Conservation (phyloP, 768 basidiomycete species). For the Suillus placidus region DNA sequence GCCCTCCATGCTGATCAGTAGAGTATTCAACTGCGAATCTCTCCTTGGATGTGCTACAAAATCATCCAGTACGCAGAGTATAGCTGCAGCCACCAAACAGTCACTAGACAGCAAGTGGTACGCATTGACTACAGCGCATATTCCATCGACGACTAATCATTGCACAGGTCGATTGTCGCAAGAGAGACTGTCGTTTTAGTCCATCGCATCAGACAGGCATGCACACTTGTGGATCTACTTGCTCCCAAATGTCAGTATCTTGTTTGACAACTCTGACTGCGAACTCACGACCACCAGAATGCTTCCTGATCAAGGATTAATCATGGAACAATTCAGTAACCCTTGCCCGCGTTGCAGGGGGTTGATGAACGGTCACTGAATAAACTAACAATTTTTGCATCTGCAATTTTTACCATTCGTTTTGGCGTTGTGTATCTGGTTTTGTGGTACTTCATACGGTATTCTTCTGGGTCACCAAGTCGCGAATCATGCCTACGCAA, state of each 20-base stretch:
- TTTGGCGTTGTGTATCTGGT: not conserved
- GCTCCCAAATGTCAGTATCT: constrained; percentile 40
- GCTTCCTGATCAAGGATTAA: constrained; percentile 31
- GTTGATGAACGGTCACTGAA: constrained; percentile 30
- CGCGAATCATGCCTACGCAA: not conserved
- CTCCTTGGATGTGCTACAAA: constrained; percentile 36
- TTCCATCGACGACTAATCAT: not conserved
- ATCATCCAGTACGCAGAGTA: constrained; percentile 37
- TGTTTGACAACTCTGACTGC: not conserved
- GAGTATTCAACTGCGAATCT: constrained; percentile 1
- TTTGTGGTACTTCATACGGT: not conserved
- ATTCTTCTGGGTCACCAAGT: not conserved
- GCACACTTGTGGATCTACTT: constrained; percentile 43
- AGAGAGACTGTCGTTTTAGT: constrained; percentile 43
- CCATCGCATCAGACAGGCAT: constrained; percentile 28
- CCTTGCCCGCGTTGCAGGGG: constrained; percentile 25
- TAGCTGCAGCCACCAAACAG: constrained; percentile 34
- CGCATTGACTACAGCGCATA: constrained; percentile 7
- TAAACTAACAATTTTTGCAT: not conserved
- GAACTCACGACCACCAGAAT: constrained; percentile 24
- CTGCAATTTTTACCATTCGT: not conserved
- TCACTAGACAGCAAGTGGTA: constrained; percentile 40
- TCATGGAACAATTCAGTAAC: constrained; percentile 21
- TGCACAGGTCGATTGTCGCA: constrained; percentile 52
- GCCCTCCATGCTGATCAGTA: not conserved